Evolutionary conservation across 192 early-diverging fungal species (phyloP).

Genomic region (Podila epigama): DNA sequence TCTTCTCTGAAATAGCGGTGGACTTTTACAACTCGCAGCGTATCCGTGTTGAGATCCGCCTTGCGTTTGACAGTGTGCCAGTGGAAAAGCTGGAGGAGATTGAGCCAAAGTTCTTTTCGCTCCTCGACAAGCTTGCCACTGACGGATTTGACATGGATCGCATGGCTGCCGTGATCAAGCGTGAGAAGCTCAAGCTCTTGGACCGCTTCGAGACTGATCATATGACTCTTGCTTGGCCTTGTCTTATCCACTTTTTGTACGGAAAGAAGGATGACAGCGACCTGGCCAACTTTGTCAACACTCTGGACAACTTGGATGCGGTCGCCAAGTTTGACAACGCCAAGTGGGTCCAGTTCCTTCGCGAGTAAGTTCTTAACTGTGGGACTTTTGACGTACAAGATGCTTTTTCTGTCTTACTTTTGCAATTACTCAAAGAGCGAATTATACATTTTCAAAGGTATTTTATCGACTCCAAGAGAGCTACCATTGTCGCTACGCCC

Average conservation of each 20-base stretch:
- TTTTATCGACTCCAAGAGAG: conserved; percentile 53
- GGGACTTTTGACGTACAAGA: not conserved
- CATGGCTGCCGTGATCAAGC: conserved; percentile 59
- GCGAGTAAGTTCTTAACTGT: conserved; percentile 48
- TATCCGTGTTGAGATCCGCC: conserved; percentile 51
- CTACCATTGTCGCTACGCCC: conserved; percentile 60
- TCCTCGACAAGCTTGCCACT: conserved; percentile 50
- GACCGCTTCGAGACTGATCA: conserved; percentile 36
- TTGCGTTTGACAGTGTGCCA: conserved; percentile 60
- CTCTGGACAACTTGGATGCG: conserved; percentile 51
- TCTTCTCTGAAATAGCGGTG: conserved; percentile 37
- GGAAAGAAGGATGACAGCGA: conserved; percentile 59
- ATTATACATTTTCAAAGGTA: conserved; percentile 27
- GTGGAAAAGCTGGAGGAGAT: conserved; percentile 60
- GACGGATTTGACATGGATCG: conserved; percentile 67
- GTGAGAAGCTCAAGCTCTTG: conserved; percentile 57
- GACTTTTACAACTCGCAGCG: conserved; percentile 55
- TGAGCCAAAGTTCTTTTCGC: conserved; percentile 51
- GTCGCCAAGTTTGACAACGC: conserved; percentile 50
- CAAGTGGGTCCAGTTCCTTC: conserved; percentile 56
- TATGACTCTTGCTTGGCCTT: conserved; percentile 41
- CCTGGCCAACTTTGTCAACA: conserved; percentile 50
- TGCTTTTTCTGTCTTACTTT: not conserved
- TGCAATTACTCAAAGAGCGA: not conserved
- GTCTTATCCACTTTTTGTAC: conserved; percentile 59